Base-by-base conservation (phyloP, 2,329 filamentous ascomycete species). In the Pseudocercospora ulei region DNA sequence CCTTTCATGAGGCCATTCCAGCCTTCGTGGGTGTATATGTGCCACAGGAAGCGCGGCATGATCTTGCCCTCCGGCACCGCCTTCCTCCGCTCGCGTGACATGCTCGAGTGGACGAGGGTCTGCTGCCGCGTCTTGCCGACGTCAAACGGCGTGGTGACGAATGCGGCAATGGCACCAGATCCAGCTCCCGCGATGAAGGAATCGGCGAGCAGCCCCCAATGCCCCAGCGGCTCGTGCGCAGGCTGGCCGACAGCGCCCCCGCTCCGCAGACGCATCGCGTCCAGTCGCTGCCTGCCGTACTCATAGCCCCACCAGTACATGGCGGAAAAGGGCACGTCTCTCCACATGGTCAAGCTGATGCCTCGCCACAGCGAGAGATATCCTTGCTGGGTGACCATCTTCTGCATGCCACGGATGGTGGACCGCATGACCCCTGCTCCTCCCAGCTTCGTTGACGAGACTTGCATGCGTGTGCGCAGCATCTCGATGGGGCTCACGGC, bases 271-370 rank as follows among this genome's bases (percentile, higher is more conserved):
- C 86, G 77, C 33, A 75, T 63, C 51, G 87, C 78, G 1, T 78
- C 80, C 41, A 96, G 63, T 36, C 67, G 65, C 14, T 78, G 76
- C 37, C 86, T 77, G 39, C 88, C 78, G 11, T 75, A 77, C 65
- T 98, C 90, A 59, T 98, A 98, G 7, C 90, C 88, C 78, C 82
- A 92, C 90, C 90, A 98, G 66, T 98, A 98, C 28, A 98, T 73
- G 3, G 82, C 90, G 1, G 88, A 96, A 56, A 98, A 98, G 0
- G 90, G 90, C 0, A 96, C 90, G 57, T 98, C 90, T 48, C 90
- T 75, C 90, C 90, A 98, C 41, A 98, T 72, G 0, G 88, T 96
- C 53, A 98, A 67, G 0, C 80, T 86, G 39, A 98, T 65, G 0
- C 90, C 90, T 40, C 88, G 73, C 90, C 90, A 98, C 0, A 98